Evolutionary conservation across 169 alveolate genomes (phyloP).

Genomic region (Cryptosporidium ubiquitum): DNA sequence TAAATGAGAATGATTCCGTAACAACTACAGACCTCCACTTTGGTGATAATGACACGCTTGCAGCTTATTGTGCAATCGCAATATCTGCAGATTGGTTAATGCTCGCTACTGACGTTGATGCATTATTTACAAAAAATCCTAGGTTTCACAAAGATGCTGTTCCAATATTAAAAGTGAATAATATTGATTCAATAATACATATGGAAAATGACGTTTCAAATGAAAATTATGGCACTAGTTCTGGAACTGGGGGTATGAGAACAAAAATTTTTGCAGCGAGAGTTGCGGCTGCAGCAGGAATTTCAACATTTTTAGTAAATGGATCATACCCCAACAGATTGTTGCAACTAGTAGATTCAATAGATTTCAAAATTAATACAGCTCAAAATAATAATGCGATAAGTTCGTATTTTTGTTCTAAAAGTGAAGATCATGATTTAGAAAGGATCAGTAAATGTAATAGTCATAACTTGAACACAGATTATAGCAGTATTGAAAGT

Average conservation of each 20-base stretch:
- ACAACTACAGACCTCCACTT: conserved; percentile 75
- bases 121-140: conserved; percentile 77
- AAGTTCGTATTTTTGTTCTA: background rate
- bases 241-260: conserved; percentile 81
- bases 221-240: conserved; percentile 64
- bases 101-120: conserved; percentile 80
- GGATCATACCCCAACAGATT: conserved; percentile 75
- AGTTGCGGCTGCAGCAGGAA: conserved; percentile 79
- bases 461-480: background rate
- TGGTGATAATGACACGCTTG: conserved; percentile 80
- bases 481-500: background rate
- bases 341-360: conserved; percentile 35
- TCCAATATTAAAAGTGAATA: conserved; percentile 75
- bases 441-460: background rate
- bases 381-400: background rate
- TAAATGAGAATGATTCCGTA: conserved; percentile 79
- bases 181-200: conserved; percentile 71
- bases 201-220: conserved; percentile 64
- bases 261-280: conserved; percentile 79
- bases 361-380: conserved; percentile 15
- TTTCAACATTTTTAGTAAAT: conserved; percentile 73
- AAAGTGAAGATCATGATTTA: background rate
- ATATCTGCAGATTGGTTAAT: conserved; percentile 78
- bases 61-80: conserved; percentile 79
- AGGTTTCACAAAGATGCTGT: conserved; percentile 72